These are phyloP conservation scores for Candida maris DNA, from an alignment of 805 yeast genomes.

Conservation along the genomic window DNA sequence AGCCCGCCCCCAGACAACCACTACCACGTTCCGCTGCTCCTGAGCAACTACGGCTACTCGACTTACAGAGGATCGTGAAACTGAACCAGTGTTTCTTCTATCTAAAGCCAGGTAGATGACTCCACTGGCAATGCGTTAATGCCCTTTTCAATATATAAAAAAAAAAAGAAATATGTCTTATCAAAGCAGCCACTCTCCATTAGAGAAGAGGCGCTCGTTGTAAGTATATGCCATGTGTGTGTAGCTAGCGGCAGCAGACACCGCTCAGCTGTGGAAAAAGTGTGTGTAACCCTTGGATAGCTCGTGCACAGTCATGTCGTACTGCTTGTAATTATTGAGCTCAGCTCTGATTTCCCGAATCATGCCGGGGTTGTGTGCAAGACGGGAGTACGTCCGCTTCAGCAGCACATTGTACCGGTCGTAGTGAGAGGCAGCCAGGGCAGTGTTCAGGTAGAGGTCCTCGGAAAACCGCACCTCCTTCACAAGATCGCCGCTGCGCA, in stretches of 20 bases:
- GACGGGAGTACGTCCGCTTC: slow-evolving; percentile 43
- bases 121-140: too few species aligned
- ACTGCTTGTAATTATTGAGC: slow-evolving; percentile 57
- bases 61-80: slow-evolving; percentile 76
- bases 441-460: slow-evolving; percentile 46
- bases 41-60: slow-evolving; percentile 83
- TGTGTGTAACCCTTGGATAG: slow-evolving; percentile 60
- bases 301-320: slow-evolving; percentile 66
- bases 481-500: neutral
- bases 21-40: slow-evolving; percentile 83
- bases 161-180: too few species aligned
- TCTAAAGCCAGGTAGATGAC: too few species aligned
- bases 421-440: slow-evolving; percentile 49
- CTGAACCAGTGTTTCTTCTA: too few species aligned
- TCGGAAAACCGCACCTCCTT: slow-evolving; percentile 37
- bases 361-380: slow-evolving; percentile 43
- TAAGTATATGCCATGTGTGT: too few species aligned
- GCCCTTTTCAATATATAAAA: too few species aligned
- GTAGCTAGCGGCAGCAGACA: too few species aligned
- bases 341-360: slow-evolving; percentile 59
- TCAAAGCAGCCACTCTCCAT: too few species aligned
- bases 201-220: too few species aligned
- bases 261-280: slow-evolving; percentile 43
- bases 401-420: slow-evolving; percentile 51
- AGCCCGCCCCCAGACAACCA: slow-evolving; percentile 68